phyloP scores from a whole-genome alignment of 2,329 filamentous ascomycete genomes.

The Thelonectria olida region DNA sequence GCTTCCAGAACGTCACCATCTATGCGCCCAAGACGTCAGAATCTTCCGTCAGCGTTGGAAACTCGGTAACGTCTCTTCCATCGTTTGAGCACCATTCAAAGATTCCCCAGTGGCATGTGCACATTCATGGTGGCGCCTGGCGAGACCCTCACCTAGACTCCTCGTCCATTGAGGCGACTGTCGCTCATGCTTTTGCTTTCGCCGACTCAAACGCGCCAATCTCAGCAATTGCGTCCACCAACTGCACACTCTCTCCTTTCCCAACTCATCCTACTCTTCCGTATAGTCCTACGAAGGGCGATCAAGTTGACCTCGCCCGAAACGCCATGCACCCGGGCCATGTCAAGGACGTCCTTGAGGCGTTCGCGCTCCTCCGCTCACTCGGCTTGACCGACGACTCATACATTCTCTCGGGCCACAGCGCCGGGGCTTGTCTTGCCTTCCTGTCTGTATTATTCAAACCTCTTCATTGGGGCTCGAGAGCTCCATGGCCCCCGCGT shows the following conservation, averaged over 20 bases:
- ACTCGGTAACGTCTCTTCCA: not conserved
- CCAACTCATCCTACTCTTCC: not conserved
- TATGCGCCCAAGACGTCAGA: not conserved
- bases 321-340: not conserved
- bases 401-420: not conserved
- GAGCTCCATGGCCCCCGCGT: not conserved
- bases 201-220: not conserved
- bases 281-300: not conserved
- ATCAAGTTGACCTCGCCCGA: not conserved
- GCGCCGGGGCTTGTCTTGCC: not conserved
- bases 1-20: not conserved
- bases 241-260: not conserved
- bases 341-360: not conserved
- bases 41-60: not conserved
- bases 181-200: not conserved
- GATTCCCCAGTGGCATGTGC: not conserved
- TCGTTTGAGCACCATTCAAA: not conserved
- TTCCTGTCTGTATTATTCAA: not conserved
- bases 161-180: not conserved
- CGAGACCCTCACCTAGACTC: not conserved
- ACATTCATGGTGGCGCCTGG: conserved; percentile 2
- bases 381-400: not conserved
- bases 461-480: not conserved
- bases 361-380: not conserved
- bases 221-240: not conserved